Percentiles rank a stretch among this genome's conserved stretches.
These are phyloP conservation scores for Fusarium multiceps DNA, from an alignment of 2,329 filamentous ascomycete genomes.

Conservation along the genomic window DNA sequence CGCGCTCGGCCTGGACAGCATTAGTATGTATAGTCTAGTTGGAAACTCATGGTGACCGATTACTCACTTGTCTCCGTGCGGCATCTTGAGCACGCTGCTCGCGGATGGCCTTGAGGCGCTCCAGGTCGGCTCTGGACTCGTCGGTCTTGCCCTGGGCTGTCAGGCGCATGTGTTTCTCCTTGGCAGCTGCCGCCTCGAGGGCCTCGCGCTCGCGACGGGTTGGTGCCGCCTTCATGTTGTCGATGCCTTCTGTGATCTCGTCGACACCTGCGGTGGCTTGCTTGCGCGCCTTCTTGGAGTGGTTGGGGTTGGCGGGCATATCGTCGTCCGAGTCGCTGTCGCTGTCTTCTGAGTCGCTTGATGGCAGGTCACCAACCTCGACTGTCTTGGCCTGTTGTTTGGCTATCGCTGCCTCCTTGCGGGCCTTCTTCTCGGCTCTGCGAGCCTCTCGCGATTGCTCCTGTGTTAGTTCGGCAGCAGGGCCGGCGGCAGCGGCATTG, in stretches of 20 bases:
- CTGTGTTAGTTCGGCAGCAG: constrained; percentile 57
- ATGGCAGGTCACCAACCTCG: constrained; percentile 86
- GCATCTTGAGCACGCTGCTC: constrained; percentile 89
- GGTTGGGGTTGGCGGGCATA: constrained; percentile 92
- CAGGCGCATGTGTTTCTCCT: constrained; percentile 90
- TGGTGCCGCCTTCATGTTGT: constrained; percentile 61
- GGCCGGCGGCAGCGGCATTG: constrained; percentile 56
- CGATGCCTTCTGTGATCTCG: constrained; percentile 64
- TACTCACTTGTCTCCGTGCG: constrained; percentile 78
- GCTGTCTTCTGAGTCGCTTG: constrained; percentile 74
- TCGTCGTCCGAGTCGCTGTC: constrained; percentile 68
- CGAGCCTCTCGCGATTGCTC: constrained; percentile 82
- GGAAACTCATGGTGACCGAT: too few species aligned
- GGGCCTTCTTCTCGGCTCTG: constrained; percentile 86
- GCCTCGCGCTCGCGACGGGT: constrained; percentile 75
- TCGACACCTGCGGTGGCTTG: constrained; percentile 62
- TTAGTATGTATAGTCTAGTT: constrained; percentile 35
- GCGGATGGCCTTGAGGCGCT: constrained; percentile 81
- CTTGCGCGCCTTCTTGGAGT: constrained; percentile 78
- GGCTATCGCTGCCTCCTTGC: constrained; percentile 88
- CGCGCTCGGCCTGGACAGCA: constrained; percentile 64
- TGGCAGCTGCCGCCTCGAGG: constrained; percentile 85
- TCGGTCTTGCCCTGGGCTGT: constrained; percentile 97
- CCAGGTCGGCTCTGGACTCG: constrained; percentile 89
- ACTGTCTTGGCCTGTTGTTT: constrained; percentile 76